A percentile compares a stretch with the other conserved stretches of the same genome.
These are phyloP conservation scores for Sugiyamaella marilandica DNA, from an alignment of 805 yeast genomes.

Conservation along the genomic window DNA sequence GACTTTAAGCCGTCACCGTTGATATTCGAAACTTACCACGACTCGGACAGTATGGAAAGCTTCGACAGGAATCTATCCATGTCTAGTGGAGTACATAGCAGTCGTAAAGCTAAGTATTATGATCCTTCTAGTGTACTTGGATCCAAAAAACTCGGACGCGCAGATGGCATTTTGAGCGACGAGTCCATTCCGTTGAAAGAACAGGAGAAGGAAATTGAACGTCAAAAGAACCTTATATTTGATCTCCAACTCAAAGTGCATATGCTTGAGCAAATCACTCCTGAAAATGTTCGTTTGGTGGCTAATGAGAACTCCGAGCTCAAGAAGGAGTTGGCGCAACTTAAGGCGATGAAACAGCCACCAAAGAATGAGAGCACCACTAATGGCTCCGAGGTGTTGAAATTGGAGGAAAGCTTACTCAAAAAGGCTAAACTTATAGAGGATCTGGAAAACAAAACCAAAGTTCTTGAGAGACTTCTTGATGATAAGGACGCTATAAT, in stretches of 20 bases:
- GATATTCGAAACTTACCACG: constrained; percentile 9
- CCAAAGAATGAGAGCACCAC: constrained; percentile 19
- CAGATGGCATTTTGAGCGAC: constrained; percentile 10
- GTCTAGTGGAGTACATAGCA: neutral
- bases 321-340: constrained; percentile 16
- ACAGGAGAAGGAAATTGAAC: constrained; percentile 19
- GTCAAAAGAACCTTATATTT: constrained; percentile 21
- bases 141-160: neutral
- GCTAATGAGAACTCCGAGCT: constrained; percentile 36
- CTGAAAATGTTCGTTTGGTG: constrained; percentile 14
- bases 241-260: constrained; percentile 20
- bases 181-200: constrained; percentile 21
- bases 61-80: neutral
- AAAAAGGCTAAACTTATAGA: constrained; percentile 6
- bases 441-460: constrained; percentile 22
- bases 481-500: constrained; percentile 21
- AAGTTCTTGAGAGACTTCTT: constrained; percentile 20
- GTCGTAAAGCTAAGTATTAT: neutral
- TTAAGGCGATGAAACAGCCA: constrained; percentile 31
- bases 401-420: neutral
- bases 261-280: constrained; percentile 15
- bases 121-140: constrained; percentile 2
- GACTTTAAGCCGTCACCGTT: constrained; percentile 6
- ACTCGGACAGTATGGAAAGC: constrained; percentile 17
- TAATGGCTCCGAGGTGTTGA: neutral